phyloP scores from a whole-genome alignment of 2,329 filamentous ascomycete species.

The Fusarium tupiense region DNA sequence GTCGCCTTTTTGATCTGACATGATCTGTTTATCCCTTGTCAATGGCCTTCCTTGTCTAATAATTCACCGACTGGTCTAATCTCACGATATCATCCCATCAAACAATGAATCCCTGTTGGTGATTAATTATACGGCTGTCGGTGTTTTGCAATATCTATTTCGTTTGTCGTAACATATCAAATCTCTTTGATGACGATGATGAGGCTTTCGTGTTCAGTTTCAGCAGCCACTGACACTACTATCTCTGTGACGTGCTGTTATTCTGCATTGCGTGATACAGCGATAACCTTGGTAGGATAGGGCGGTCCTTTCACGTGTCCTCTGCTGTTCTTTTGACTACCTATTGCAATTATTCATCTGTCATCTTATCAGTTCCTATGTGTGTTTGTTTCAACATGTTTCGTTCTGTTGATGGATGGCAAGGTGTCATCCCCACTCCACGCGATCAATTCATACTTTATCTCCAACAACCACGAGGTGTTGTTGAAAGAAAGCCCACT shows the following conservation, averaged over 20 bases:
- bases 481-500: background rate
- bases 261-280: background rate
- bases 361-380: background rate
- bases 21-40: background rate
- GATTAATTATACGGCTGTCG: background rate
- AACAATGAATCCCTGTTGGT: background rate
- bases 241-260: background rate
- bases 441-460: background rate
- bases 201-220: background rate
- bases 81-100: conserved; percentile 16
- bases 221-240: background rate
- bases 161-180: background rate
- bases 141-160: background rate
- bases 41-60: background rate
- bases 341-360: background rate
- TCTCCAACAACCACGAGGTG: conserved; percentile 9
- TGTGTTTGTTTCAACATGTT: background rate
- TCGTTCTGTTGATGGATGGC: conserved; percentile 1
- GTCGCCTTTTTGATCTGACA: background rate
- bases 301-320: background rate
- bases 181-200: background rate
- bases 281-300: background rate
- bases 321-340: background rate
- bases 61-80: conserved; percentile 1
- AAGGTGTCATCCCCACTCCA: conserved; percentile 15